A percentile compares a stretch with the other conserved stretches of the same genome.
These are phyloP conservation scores for Beauveria rudraprayagi DNA, from an alignment of 2,329 filamentous ascomycete species.

Conservation along the genomic window DNA sequence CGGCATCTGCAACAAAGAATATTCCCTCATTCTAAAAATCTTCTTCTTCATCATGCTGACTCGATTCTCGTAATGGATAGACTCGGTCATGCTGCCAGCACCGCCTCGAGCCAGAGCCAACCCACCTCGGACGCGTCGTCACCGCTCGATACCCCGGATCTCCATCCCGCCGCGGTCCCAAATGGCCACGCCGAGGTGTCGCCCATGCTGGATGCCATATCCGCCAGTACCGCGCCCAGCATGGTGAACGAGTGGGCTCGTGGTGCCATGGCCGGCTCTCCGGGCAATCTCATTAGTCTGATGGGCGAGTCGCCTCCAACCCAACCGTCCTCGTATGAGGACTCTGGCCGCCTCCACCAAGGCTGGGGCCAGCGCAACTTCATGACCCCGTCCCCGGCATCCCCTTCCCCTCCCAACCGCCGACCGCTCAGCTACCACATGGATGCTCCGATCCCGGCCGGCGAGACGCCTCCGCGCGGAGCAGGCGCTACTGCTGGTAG, in stretches of 20 bases:
- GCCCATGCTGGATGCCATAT: slow-evolving; percentile 40
- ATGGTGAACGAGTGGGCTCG: slow-evolving; percentile 39
- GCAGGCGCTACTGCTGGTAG: slow-evolving; percentile 26
- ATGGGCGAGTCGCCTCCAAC: slow-evolving; percentile 35
- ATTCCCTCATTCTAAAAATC: neutral
- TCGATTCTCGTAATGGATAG: slow-evolving; percentile 15
- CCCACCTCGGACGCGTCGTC: slow-evolving; percentile 36
- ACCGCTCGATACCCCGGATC: slow-evolving; percentile 37
- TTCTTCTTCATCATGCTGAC: slow-evolving; percentile 1
- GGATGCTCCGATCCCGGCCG: slow-evolving; percentile 36
- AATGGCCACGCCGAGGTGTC: slow-evolving; percentile 37
- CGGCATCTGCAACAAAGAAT: neutral
- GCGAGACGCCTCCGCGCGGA: slow-evolving; percentile 31
- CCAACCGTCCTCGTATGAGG: slow-evolving; percentile 34
- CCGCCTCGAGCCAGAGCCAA: slow-evolving; percentile 24
- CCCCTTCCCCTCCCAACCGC: slow-evolving; percentile 31
- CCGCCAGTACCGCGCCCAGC: slow-evolving; percentile 39
- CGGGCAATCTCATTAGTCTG: slow-evolving; percentile 34
- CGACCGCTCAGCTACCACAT: slow-evolving; percentile 49
- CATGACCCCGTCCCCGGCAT: slow-evolving; percentile 36
- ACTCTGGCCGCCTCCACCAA: slow-evolving; percentile 26
- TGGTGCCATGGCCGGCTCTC: slow-evolving; percentile 34
- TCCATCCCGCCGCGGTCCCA: slow-evolving; percentile 31
- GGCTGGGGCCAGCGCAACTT: slow-evolving; percentile 39
- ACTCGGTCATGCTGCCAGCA: slow-evolving; percentile 25